Evolutionary conservation across 495 filamentous ascomycete species (phyloP).

Genomic region (Massariosphaeria phaeospora): DNA sequence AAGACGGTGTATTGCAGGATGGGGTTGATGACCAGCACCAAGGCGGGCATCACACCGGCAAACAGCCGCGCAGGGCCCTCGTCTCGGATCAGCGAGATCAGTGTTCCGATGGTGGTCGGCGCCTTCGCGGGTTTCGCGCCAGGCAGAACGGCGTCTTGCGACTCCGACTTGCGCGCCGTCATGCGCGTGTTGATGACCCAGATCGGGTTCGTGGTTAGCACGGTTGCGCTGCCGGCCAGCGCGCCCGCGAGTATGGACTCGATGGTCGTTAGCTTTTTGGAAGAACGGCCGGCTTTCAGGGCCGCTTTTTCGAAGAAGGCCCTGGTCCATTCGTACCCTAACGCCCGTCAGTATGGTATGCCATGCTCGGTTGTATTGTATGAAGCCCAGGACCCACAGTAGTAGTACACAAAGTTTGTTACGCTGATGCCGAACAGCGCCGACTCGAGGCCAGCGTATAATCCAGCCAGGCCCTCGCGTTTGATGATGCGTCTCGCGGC

Average conservation of each 20-base stretch:
- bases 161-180: conserved; percentile 72
- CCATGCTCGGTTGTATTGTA: background rate
- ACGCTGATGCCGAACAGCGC: conserved; percentile 96
- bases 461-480: conserved; percentile 79
- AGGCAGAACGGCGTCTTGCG: conserved; percentile 51
- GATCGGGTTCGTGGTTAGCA: conserved; percentile 94
- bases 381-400: conserved; percentile 73
- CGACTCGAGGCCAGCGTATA: conserved; percentile 83
- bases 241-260: conserved; percentile 94
- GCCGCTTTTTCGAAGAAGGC: conserved; percentile 82
- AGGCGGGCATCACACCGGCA: conserved; percentile 83
- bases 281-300: conserved; percentile 64
- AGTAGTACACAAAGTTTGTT: conserved; percentile 99
- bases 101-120: conserved; percentile 70
- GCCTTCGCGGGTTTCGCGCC: conserved; percentile 43
- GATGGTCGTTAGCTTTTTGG: conserved; percentile 77
- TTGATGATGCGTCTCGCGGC: conserved; percentile 82
- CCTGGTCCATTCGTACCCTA: conserved; percentile 92
- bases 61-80: conserved; percentile 84
- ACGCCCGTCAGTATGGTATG: conserved; percentile 8
- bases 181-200: conserved; percentile 99
- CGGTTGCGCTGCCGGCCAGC: conserved; percentile 89
- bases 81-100: conserved; percentile 67
- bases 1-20: conserved; percentile 99
- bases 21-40: conserved; percentile 93